A percentile compares a stretch with the other conserved stretches of the same genome.
Conservation (phyloP, 108 stramenopile genomes). For the Cyclotella kingstonii region DNA sequence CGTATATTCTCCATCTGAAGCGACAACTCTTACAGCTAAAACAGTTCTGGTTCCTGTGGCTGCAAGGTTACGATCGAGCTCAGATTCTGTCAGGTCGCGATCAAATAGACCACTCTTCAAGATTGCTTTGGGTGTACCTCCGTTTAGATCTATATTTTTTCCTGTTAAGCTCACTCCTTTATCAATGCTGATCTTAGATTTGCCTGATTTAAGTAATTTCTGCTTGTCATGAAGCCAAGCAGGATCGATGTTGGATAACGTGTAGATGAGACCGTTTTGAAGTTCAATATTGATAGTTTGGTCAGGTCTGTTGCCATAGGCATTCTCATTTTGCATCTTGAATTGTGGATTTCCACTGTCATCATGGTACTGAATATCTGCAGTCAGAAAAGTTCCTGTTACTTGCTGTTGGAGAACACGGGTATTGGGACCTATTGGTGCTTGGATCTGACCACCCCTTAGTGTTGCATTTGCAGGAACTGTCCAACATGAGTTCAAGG, state of each 20-base stretch:
- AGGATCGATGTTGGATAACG: slow-evolving; percentile 1
- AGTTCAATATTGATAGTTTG: slow-evolving; percentile 10
- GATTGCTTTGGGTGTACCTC: slow-evolving; percentile 2
- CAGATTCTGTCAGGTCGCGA: not conserved
- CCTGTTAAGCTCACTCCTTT: slow-evolving; percentile 1
- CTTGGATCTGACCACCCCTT: too few species aligned
- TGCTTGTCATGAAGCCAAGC: slow-evolving; percentile 2
- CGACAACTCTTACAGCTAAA: slow-evolving; percentile 9
- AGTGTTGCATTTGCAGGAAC: too few species aligned
- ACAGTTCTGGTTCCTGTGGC: slow-evolving; percentile 5
- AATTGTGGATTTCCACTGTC: not conserved
- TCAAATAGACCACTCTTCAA: not conserved
- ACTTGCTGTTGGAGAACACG: not conserved
- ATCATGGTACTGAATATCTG: slow-evolving; percentile 2
- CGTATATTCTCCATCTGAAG: slow-evolving; percentile 3
- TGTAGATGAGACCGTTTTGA: slow-evolving; percentile 2
- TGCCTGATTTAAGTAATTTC: slow-evolving; percentile 3
- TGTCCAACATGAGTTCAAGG: too few species aligned
- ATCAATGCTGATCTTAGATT: slow-evolving; percentile 12
- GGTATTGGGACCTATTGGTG: too few species aligned
- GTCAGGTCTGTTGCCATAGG: not conserved
- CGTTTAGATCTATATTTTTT: slow-evolving; percentile 1
- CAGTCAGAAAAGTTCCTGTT: not conserved
- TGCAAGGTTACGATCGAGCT: slow-evolving; percentile 2
- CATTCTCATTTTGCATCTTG: not conserved